These are phyloP conservation scores for Fusarium siculi DNA, from an alignment of 2,329 filamentous ascomycete species.

Conservation along the genomic window DNA sequence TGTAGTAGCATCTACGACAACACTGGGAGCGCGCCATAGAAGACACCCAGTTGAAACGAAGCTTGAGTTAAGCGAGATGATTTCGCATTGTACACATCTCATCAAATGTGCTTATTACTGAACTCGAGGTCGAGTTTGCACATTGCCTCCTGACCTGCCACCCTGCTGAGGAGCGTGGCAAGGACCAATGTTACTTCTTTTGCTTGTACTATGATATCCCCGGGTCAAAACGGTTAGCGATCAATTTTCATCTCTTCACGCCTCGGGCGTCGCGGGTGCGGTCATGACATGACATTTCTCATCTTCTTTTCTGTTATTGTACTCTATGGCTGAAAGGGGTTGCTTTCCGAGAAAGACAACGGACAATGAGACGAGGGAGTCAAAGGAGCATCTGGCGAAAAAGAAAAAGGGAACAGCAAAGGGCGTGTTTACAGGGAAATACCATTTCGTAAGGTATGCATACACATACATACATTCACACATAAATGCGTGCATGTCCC, in stretches of 20 bases:
- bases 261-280: background rate
- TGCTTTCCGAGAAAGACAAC: conserved; percentile 9
- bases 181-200: conserved; percentile 17
- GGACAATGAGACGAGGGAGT: conserved; percentile 16
- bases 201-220: conserved; percentile 40
- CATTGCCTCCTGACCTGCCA: conserved; percentile 5
- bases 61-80: background rate
- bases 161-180: background rate
- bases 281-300: conserved; percentile 7
- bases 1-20: background rate
- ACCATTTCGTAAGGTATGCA: conserved; percentile 6
- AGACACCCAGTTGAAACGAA: background rate
- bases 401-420: background rate
- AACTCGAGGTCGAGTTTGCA: background rate
- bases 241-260: conserved; percentile 19
- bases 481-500: background rate
- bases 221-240: conserved; percentile 33
- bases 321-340: conserved; percentile 4
- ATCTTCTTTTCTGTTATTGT: conserved; percentile 10
- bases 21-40: background rate
- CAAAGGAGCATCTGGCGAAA: conserved; percentile 28
- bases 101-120: background rate
- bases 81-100: background rate
- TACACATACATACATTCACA: conserved; percentile 2
- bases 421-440: conserved; percentile 10